Base-by-base conservation (phyloP, 768 basidiomycete species). In the Mycena galericulata region DNA sequence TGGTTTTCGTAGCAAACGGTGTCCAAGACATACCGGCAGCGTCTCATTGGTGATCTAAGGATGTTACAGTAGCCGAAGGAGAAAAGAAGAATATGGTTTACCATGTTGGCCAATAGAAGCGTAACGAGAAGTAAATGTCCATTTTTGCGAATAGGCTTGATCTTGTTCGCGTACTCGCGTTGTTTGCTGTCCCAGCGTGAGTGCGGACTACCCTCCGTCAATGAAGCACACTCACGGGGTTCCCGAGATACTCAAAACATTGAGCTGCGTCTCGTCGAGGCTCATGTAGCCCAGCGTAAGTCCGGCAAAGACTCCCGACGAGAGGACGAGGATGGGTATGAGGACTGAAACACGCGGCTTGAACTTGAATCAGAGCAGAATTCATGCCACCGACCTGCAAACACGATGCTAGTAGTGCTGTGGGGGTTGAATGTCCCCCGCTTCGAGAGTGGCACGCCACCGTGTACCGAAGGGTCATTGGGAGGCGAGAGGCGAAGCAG, bases 241-340 rank as follows among this genome's bases (percentile, higher is more conserved):
- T 18, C 96, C 96, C 62, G 92, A 92, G 67, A 95, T 90, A 70
- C 91, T 90, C 24, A 97, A 81, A 3, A 97, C 96, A 75, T 92
- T 91, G 46, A 97, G 87, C 84, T 96, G 95, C 43, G 95, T 96
- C 79, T 93, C 93, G 79, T 97, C 95, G 77, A 97, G 86, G 72
- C 91, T 93, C 92, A 97, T 96, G 79, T 95, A 96, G 36, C 95
- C 95, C 50, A 97, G 83, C 65, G 96, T 97, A 72, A 96, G 84
- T 79, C 96, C 93, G 85, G 95, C 95, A 87, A 96, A 96, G 65
- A 95, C 73, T 76, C 95, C 95, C 65, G 92, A 95, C 70, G 92
- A 75, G 53, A 95, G 76, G 58, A 96, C 95, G 73, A 96, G 90
- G 36, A 95, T 75, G 58, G 95, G 95, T 47, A 96, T 95, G 80